These are phyloP conservation scores for Metrosideros polymorpha DNA, from an alignment of 441 rosid species.

Conservation along the genomic window DNA sequence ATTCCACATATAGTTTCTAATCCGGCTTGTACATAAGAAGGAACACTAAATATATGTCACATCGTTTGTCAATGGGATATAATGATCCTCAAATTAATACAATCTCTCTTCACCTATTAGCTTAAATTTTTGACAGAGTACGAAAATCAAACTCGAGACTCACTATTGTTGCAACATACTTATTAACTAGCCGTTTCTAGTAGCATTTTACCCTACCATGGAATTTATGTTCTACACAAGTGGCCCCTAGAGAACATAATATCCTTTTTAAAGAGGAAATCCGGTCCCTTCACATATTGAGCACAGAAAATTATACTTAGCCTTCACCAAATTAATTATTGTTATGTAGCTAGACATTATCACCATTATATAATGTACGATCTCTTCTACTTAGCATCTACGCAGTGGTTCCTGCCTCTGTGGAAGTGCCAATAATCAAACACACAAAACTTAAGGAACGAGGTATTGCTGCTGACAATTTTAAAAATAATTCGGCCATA, in stretches of 20 bases:
- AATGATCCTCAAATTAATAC: background rate
- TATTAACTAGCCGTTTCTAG: background rate
- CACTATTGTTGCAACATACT: background rate
- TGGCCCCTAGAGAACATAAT: background rate
- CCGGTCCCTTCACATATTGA: background rate
- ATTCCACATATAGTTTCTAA: background rate
- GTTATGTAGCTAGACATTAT: background rate
- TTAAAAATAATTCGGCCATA: background rate
- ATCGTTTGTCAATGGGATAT: background rate
- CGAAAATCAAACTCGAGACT: background rate
- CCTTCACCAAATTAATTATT: background rate
- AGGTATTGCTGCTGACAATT: background rate
- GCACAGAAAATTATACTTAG: background rate
- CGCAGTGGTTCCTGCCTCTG: background rate
- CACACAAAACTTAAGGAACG: background rate
- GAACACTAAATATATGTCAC: background rate
- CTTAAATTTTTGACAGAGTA: background rate
- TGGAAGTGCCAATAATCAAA: background rate
- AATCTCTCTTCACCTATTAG: background rate
- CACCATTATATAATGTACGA: background rate
- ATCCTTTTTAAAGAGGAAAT: background rate
- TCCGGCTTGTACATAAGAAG: background rate
- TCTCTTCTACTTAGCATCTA: background rate
- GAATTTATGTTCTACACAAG: background rate
- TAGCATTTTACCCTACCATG: background rate